Conservation (phyloP, 192 early-diverging fungal genomes). For the Linnemannia hyalina region DNA sequence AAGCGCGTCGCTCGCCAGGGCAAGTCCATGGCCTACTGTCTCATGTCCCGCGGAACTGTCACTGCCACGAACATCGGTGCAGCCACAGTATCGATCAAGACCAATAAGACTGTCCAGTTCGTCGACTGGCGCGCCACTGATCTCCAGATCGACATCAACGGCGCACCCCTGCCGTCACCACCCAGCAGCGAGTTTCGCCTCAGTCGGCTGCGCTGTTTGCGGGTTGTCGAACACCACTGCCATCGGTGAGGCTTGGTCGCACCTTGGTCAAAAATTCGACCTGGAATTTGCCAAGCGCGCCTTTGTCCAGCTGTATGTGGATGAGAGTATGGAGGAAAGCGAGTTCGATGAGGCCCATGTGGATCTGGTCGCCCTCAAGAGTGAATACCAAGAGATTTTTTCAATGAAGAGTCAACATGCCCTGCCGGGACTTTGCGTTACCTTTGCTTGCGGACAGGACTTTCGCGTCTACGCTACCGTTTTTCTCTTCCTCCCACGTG, state of each 20-base stretch:
- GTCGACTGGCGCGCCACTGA: no score
- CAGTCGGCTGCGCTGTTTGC: no score
- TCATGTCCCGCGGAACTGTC: constrained; percentile 99
- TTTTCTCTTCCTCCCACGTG: no score
- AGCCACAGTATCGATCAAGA: constrained; percentile 91
- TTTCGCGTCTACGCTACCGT: no score
- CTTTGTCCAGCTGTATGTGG: constrained; percentile 99
- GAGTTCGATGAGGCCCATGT: constrained; percentile 99
- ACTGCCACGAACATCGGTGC: constrained; percentile 97
- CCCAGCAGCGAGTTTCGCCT: no score
- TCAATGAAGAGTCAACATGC: no score
- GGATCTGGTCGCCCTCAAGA: constrained; percentile 99
- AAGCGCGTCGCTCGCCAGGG: constrained; percentile 98
- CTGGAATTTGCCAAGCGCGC: constrained; percentile 99
- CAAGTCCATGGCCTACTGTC: constrained; percentile 99
- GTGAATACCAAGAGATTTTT: constrained; percentile 53
- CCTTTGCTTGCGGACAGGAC: no score
- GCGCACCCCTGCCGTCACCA: no score
- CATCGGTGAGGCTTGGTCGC: constrained; percentile 99
- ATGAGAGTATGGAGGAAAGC: constrained; percentile 99
- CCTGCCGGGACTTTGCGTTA: no score
- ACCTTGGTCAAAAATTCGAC: constrained; percentile 99
- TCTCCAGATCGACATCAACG: no score
- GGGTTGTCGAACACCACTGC: constrained; percentile 99
- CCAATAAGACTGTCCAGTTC: constrained; percentile 97